A percentile compares a stretch with the other conserved stretches of the same genome.
These are phyloP conservation scores for Nicotiana tabacum DNA, from an alignment of 257 asterid species.

Conservation along the genomic window DNA sequence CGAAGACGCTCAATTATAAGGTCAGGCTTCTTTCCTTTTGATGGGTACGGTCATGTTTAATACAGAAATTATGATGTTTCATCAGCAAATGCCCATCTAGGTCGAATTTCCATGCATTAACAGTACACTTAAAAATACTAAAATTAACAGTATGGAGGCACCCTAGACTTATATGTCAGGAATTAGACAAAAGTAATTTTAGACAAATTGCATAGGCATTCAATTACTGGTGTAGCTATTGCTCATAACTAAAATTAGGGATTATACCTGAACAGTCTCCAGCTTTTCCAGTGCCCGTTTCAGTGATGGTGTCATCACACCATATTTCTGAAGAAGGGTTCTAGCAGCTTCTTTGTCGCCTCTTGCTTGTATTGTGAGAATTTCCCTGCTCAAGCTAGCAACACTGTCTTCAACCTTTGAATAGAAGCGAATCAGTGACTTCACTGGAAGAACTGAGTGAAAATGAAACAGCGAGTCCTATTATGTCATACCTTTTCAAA, in stretches of 20 bases:
- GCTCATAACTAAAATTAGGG: not conserved
- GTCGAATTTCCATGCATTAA: not conserved
- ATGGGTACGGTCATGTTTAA: not conserved
- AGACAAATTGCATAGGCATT: not conserved
- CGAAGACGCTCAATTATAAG: not conserved
- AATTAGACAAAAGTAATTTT: not conserved
- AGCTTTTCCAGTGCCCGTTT: slow-evolving; percentile 59
- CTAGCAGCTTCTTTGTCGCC: slow-evolving; percentile 77
- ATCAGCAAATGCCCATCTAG: not conserved
- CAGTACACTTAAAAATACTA: not conserved
- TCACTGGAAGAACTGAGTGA: not conserved
- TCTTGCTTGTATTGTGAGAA: slow-evolving; percentile 81
- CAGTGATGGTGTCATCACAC: slow-evolving; percentile 53
- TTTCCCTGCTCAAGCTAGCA: slow-evolving; percentile 80
- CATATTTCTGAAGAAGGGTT: slow-evolving; percentile 51
- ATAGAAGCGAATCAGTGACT: not conserved
- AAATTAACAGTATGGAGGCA: not conserved
- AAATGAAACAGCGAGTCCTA: not conserved
- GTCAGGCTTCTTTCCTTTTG: not conserved
- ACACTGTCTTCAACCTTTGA: slow-evolving; percentile 73
- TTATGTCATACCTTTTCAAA: slow-evolving; percentile 63
- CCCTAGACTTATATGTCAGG: not conserved
- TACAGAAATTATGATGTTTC: not conserved
- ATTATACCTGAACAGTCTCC: slow-evolving; percentile 58
- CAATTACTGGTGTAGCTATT: not conserved